These are phyloP conservation scores for Clathrus columnatus DNA, from an alignment of 768 basidiomycete genomes.

Conservation along the genomic window DNA sequence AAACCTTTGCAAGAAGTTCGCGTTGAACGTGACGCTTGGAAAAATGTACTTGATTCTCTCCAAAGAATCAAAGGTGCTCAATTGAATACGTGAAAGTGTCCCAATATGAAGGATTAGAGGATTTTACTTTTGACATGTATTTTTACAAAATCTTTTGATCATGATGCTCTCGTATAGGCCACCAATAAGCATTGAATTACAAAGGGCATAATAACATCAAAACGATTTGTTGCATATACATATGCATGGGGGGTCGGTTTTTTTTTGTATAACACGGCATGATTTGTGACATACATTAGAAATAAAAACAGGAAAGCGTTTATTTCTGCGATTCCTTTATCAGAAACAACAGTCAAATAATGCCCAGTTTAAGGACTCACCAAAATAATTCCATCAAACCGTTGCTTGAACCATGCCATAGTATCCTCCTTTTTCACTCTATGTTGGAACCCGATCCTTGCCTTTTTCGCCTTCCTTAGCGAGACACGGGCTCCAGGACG, in stretches of 20 bases:
- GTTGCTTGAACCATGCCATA: slow-evolving; percentile 98
- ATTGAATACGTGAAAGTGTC: not conserved
- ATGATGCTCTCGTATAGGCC: not conserved
- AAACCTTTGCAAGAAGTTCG: slow-evolving; percentile 73
- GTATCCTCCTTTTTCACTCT: slow-evolving; percentile 94
- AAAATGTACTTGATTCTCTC: slow-evolving; percentile 60
- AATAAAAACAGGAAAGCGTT: not conserved
- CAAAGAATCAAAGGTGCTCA: slow-evolving; percentile 46
- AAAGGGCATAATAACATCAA: not conserved
- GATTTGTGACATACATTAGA: not conserved
- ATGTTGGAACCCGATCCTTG: slow-evolving; percentile 81
- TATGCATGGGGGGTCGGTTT: not conserved
- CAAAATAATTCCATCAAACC: slow-evolving; percentile 96
- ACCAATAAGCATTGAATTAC: not conserved
- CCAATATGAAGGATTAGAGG: not conserved
- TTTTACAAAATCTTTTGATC: not conserved
- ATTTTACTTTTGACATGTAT: not conserved
- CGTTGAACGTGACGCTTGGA: slow-evolving; percentile 70
- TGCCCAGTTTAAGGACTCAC: no score
- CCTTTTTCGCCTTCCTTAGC: slow-evolving; percentile 81
- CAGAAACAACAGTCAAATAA: not conserved
- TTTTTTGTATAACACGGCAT: not conserved
- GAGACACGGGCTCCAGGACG: slow-evolving; percentile 90
- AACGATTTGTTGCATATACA: not conserved
- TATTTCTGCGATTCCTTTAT: not conserved